Base-by-base conservation (phyloP, 1,284 basidiomycete species). In the Paramarasmius palmivorus region DNA sequence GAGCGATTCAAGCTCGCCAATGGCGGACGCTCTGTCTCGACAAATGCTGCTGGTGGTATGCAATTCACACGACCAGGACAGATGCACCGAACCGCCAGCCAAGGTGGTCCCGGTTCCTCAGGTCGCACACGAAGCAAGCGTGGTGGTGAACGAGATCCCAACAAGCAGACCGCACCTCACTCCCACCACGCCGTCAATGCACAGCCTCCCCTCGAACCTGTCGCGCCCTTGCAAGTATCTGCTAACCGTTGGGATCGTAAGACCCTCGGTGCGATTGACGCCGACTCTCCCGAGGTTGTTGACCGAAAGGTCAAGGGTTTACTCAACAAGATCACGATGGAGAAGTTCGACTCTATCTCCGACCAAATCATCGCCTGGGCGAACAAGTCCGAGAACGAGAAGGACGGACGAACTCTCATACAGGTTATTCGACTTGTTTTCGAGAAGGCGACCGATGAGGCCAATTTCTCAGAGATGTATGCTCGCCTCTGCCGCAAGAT, bases 321-420 rank as follows among this genome's bases (percentile, higher is more conserved):
- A 57, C 88, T 99, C 65, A 98, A 98, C 84, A 98, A 96, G 77
- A 84, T 98, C 47, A 96, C 95, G 1, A 89, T 95, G 82, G 94
- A 98, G 77, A 93, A 92, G 68, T 98, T 98, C 78, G 93, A 96
- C 63, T 90, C 91, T 6, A 97, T 98, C 65, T 95, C 91, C 4
- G 83, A 89, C 64, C 93, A 97, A 72, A 94, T 98, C 66, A 89
- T 98, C 60, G 75, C 82, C 17, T 98, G 92, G 92, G 95, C 94
- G 41, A 97, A 98, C 83, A 93, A 87, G 76, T 94, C 92, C 6
- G 86, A 89, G 72, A 82, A 88, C 61, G 95, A 99, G 80, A 92
- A 84, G 67, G 93, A 98, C 67, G 95, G 95, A 3, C 84, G 91
- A 57, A 97, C 95, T 1, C 83, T 98, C 63, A 93, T 95, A 62